These are phyloP conservation scores for Cyberlindnera mycetangii DNA, from an alignment of 805 yeast species.

Conservation along the genomic window DNA sequence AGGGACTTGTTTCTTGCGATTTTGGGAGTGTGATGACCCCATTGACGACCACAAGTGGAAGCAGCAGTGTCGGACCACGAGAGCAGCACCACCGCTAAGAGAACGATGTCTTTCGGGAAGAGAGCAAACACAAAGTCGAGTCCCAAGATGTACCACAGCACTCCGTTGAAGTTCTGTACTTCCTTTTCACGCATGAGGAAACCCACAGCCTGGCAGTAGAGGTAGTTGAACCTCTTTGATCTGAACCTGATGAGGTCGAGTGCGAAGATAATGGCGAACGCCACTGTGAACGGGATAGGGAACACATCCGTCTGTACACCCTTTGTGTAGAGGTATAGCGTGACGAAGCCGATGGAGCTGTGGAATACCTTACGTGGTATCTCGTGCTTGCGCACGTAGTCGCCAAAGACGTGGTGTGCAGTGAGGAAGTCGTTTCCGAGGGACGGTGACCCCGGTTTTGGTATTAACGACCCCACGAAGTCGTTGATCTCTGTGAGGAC, in stretches of 20 bases:
- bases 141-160: constrained; percentile 83
- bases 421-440: constrained; percentile 28
- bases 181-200: constrained; percentile 85
- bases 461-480: constrained; percentile 12
- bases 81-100: constrained; percentile 72
- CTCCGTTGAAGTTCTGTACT: constrained; percentile 73
- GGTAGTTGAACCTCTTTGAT: constrained; percentile 56
- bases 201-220: constrained; percentile 68
- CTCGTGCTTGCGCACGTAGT: constrained; percentile 74
- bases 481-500: constrained; percentile 8
- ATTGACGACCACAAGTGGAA: constrained; percentile 85
- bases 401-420: constrained; percentile 43
- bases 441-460: constrained; percentile 14
- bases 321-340: constrained; percentile 66
- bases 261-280: constrained; percentile 53
- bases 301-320: constrained; percentile 57
- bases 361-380: constrained; percentile 86
- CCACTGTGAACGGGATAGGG: constrained; percentile 53
- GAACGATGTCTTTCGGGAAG: constrained; percentile 76
- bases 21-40: constrained; percentile 80
- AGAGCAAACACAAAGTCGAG: constrained; percentile 63
- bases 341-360: constrained; percentile 81
- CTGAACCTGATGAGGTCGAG: constrained; percentile 69
- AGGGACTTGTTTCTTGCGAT: constrained; percentile 72
- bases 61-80: constrained; percentile 99